Conservation (phyloP, 371 early-diverging fungal species). For the Nematocida sp. region DNA sequence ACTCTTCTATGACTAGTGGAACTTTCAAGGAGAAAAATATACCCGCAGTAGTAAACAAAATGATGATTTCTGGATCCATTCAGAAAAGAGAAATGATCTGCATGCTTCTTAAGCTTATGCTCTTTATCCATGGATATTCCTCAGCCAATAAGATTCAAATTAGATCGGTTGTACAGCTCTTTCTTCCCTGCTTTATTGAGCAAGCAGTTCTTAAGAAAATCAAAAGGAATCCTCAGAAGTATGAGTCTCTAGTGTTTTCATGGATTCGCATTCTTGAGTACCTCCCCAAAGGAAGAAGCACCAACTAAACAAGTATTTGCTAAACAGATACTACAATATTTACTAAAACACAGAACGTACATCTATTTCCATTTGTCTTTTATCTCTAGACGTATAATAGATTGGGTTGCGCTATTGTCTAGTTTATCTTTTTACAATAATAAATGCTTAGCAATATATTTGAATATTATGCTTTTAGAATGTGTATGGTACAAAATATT, state of each 20-base stretch:
- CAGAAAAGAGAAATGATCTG: slow-evolving; percentile 13
- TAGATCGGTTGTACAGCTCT: neutral
- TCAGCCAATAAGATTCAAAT: neutral
- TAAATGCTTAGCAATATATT: too few relatives aligned
- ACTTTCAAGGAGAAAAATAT: too few relatives aligned
- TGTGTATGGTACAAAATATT: too few relatives aligned
- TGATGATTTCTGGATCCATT: neutral
- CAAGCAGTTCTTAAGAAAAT: neutral
- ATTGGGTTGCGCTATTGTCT: too few relatives aligned
- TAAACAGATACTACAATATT: too few relatives aligned
- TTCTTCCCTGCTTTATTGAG: slow-evolving; percentile 40
- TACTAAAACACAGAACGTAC: too few relatives aligned
- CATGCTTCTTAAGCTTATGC: slow-evolving; percentile 7
- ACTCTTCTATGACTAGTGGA: too few relatives aligned
- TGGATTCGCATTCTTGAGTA: slow-evolving; percentile 34
- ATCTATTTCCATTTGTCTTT: too few relatives aligned
- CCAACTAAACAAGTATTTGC: neutral
- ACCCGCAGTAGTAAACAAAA: neutral
- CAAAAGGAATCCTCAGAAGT: slow-evolving; percentile 8
- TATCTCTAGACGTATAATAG: too few relatives aligned
- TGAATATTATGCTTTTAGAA: too few relatives aligned
- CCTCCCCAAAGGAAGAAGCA: slow-evolving; percentile 31
- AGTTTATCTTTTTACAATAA: too few relatives aligned
- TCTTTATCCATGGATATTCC: neutral
- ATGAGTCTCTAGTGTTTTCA: neutral